A percentile compares a stretch with the other conserved stretches of the same genome.
These are phyloP conservation scores for Typha latifolia DNA, from an alignment of 176 grass and related monocot genomes.

Conservation along the genomic window DNA sequence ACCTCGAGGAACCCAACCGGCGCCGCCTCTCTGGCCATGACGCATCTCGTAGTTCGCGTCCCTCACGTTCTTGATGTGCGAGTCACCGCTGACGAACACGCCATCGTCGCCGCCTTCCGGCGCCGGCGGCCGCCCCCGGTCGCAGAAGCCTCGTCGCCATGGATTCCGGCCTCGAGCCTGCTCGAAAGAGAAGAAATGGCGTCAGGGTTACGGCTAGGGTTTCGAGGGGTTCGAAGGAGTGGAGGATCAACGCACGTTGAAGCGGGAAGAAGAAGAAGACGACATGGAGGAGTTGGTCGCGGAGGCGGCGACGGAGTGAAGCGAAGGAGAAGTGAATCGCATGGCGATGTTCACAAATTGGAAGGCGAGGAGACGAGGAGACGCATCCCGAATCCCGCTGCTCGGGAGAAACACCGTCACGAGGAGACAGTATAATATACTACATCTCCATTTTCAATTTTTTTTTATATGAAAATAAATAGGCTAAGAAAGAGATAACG, in stretches of 20 bases:
- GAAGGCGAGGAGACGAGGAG: not conserved
- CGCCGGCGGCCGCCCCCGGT: not conserved
- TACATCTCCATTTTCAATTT: no score
- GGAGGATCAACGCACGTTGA: not conserved
- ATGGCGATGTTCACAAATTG: not conserved
- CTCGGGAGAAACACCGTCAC: not conserved
- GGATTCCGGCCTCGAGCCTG: conserved; percentile 23
- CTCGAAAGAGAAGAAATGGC: not conserved
- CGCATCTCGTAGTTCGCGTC: conserved; percentile 30
- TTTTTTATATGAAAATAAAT: no score
- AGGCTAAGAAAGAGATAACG: no score
- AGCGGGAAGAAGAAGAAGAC: conserved; percentile 12
- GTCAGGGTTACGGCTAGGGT: not conserved
- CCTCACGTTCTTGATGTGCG: conserved; percentile 22
- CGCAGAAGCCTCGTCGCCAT: conserved; percentile 12
- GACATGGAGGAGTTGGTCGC: not conserved
- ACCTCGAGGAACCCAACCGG: conserved; percentile 11
- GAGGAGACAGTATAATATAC: not conserved
- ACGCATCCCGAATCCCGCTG: not conserved
- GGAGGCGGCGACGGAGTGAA: not conserved
- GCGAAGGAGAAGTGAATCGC: conserved; percentile 13
- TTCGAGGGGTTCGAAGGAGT: not conserved
- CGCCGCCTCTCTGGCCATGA: conserved; percentile 3
- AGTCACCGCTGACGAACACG: conserved; percentile 32
- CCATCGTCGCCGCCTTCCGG: conserved; percentile 1